Conservation (phyloP, 495 filamentous ascomycete species). For the Penicillium atrosanguineum region DNA sequence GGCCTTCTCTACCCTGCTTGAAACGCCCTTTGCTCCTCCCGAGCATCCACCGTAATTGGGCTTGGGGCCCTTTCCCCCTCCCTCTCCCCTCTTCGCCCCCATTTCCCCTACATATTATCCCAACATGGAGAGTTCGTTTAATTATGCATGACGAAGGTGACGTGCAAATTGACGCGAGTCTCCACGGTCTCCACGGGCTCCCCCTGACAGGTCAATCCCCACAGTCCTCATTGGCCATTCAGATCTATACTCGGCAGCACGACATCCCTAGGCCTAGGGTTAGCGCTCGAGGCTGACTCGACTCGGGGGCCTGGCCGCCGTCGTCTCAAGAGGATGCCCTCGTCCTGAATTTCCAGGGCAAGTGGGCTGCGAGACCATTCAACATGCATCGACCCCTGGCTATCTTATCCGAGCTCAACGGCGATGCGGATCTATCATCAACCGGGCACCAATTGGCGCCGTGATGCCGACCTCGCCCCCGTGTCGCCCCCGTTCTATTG, state of each 20-base stretch:
- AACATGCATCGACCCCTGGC: background rate
- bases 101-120: background rate
- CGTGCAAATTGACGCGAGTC: slow-evolving; percentile 1
- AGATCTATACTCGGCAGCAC: background rate
- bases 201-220: background rate
- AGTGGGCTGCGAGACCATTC: background rate
- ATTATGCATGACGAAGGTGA: background rate
- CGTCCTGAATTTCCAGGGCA: background rate
- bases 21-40: background rate
- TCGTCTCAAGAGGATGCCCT: background rate
- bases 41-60: background rate
- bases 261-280: background rate
- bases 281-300: background rate
- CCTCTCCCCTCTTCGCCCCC: background rate
- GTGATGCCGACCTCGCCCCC: background rate
- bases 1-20: background rate
- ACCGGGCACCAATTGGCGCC: slow-evolving; percentile 10
- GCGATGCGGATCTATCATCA: slow-evolving; percentile 8
- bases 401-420: slow-evolving; percentile 8
- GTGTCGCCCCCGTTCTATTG: background rate
- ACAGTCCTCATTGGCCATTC: slow-evolving; percentile 6
- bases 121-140: background rate
- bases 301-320: background rate
- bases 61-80: background rate
- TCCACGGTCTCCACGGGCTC: background rate